Percentiles rank a stretch among this genome's conserved stretches.
These are phyloP conservation scores for Rusavskia elegans DNA, from an alignment of 495 filamentous ascomycete genomes.

Conservation along the genomic window DNA sequence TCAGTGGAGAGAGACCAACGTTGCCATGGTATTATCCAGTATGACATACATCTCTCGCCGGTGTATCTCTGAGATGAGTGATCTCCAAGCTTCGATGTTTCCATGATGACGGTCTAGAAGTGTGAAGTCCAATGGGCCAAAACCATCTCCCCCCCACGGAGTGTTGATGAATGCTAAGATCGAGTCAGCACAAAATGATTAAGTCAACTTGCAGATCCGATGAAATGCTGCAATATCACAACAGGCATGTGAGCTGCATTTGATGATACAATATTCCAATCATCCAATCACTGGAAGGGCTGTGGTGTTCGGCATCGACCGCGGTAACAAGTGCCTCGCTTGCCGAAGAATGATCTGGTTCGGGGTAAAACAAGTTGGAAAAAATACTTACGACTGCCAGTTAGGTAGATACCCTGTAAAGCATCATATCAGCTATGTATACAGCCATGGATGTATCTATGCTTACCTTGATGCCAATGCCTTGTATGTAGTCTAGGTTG, in stretches of 20 bases:
- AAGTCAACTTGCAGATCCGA: too few relatives aligned
- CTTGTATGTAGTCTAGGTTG: constrained; percentile 24
- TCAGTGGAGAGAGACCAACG: constrained; percentile 11
- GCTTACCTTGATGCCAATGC: constrained; percentile 22
- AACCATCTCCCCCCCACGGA: constrained; percentile 26
- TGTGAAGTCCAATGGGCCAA: constrained; percentile 24
- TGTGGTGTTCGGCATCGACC: too few relatives aligned
- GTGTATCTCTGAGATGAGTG: constrained; percentile 20
- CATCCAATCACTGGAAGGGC: too few relatives aligned
- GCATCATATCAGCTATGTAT: neutral
- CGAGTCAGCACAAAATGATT: too few relatives aligned
- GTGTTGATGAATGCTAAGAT: constrained; percentile 20
- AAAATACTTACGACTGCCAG: constrained; percentile 14
- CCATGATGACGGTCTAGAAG: constrained; percentile 25
- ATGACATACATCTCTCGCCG: constrained; percentile 25
- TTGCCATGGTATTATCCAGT: constrained; percentile 25
- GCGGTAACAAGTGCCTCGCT: too few relatives aligned
- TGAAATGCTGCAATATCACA: too few relatives aligned
- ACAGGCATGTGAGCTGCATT: too few relatives aligned
- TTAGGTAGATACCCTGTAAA: constrained; percentile 18
- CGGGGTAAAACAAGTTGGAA: too few relatives aligned
- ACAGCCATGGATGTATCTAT: too few relatives aligned
- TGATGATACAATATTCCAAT: too few relatives aligned
- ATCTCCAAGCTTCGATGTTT: constrained; percentile 22
- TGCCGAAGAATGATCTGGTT: too few relatives aligned